Percentiles rank a stretch among this genome's conserved stretches.
phyloP scores from a whole-genome alignment of 2,329 filamentous ascomycete genomes.

The Nothophoma quercina region DNA sequence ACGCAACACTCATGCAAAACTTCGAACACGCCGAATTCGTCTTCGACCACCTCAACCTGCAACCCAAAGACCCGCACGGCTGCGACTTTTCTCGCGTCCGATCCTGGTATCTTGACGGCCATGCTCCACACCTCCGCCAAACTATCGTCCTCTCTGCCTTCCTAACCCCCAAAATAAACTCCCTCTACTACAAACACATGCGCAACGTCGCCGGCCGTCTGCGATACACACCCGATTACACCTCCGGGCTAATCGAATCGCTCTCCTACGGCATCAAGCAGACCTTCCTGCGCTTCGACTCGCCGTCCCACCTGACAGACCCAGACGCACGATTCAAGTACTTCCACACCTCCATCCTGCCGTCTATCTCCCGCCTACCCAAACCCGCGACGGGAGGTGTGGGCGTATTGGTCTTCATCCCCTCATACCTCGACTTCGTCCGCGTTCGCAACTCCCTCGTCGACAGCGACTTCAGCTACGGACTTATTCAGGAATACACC shows the following conservation, averaged over 20 bases:
- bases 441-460: slow-evolving; percentile 92
- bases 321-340: slow-evolving; percentile 91
- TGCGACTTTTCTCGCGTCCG: slow-evolving; percentile 93
- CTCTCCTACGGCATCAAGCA: slow-evolving; percentile 77
- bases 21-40: slow-evolving; percentile 96
- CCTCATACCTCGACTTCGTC: slow-evolving; percentile 94
- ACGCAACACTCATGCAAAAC: slow-evolving; percentile 95
- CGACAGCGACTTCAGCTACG: slow-evolving; percentile 75
- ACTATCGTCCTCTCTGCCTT: slow-evolving; percentile 83
- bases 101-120: slow-evolving; percentile 90
- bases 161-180: slow-evolving; percentile 86
- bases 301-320: slow-evolving; percentile 72
- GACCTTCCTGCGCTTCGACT: slow-evolving; percentile 88
- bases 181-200: slow-evolving; percentile 77
- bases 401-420: slow-evolving; percentile 87
- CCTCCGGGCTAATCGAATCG: slow-evolving; percentile 73
- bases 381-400: slow-evolving; percentile 61
- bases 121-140: slow-evolving; percentile 82
- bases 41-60: slow-evolving; percentile 88
- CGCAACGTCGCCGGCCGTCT: slow-evolving; percentile 82
- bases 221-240: slow-evolving; percentile 72
- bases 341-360: slow-evolving; percentile 83
- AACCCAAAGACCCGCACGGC: slow-evolving; percentile 87
- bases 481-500: slow-evolving; percentile 88
- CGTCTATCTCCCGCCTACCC: slow-evolving; percentile 73